Base-by-base conservation (phyloP, 2,329 filamentous ascomycete genomes). In the Alternaria gaisen region DNA sequence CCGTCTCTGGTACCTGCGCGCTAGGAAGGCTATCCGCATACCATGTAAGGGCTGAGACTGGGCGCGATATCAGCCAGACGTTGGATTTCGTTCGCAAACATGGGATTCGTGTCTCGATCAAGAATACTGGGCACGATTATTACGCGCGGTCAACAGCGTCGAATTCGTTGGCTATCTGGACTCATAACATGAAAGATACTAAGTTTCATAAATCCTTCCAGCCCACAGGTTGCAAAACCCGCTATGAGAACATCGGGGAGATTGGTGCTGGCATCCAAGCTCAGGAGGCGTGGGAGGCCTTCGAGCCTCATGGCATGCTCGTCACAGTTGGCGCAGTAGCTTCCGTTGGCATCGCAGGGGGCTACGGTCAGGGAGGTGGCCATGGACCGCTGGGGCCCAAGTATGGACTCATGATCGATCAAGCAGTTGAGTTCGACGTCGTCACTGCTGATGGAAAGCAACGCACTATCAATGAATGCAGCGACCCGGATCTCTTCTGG, bases 351-450 rank as follows among this genome's bases (percentile, higher is more conserved):
- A 78, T 86, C 68, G 82, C 73, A 10, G 75, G 75, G 52, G 75
- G 80, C 14, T 82, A 76, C 56, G 74, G 77, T 14, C 76, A 78
- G 42, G 85, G 83, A 8, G 86, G 85, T 30, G 86, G 86, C 0
- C 85, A 88, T 73, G 84, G 83, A 11, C 85, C 85, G 6, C 70
- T 88, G 40, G 82, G 82, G 12, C 80, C 81, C 40, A 76, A 80
- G 36, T 83, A 82, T 62, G 76, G 76, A 12, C 59, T 78, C 56
- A 77, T 76, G 72, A 75, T 77, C 5, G 75, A 78, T 59, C 69
- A 79, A 34, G 74, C 76, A 32, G 67, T 78, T 14, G 75, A 77
- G 36, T 77, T 77, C 38, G 72, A 78, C 10, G 70, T 78, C 9
- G 65, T 75, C n/a, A 76, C 75, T 5, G 72, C 75, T 6, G 73